Evolutionary conservation across 129 eudicot species (phyloP).

Genomic region (Silybum marianum): DNA sequence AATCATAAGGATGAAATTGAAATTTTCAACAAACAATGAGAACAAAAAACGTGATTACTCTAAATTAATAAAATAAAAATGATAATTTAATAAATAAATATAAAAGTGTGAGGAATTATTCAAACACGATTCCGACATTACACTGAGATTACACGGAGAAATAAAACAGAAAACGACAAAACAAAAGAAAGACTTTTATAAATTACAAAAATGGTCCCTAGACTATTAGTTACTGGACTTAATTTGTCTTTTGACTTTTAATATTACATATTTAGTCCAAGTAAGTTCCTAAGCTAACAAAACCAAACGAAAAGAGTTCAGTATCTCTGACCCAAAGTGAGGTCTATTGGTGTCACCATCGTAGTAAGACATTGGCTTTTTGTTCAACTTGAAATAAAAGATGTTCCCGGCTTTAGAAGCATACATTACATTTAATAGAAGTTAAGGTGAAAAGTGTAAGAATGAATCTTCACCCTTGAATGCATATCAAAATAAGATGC

Average conservation of each 20-base stretch:
- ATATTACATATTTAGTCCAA: not conserved
- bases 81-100: not conserved
- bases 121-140: conserved; percentile 17
- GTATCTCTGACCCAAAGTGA: too few relatives aligned
- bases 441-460: too few relatives aligned
- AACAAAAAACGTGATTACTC: too few relatives aligned
- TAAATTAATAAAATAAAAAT: too few relatives aligned
- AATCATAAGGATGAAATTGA: too few relatives aligned
- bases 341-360: not conserved
- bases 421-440: not conserved
- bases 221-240: not conserved
- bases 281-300: too few relatives aligned
- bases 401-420: not conserved
- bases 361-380: not conserved
- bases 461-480: too few relatives aligned
- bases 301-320: too few relatives aligned
- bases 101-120: not conserved
- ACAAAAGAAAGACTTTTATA: not conserved
- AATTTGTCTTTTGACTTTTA: conserved; percentile 2
- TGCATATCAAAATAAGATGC: too few relatives aligned
- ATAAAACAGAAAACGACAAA: conserved; percentile 4
- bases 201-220: conserved; percentile 10
- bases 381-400: not conserved
- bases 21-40: too few relatives aligned
- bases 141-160: conserved; percentile 30